A percentile compares a stretch with the other conserved stretches of the same genome.
Evolutionary conservation across 2,329 filamentous ascomycete species (phyloP).

Genomic region (Colletotrichum eremochloae): DNA sequence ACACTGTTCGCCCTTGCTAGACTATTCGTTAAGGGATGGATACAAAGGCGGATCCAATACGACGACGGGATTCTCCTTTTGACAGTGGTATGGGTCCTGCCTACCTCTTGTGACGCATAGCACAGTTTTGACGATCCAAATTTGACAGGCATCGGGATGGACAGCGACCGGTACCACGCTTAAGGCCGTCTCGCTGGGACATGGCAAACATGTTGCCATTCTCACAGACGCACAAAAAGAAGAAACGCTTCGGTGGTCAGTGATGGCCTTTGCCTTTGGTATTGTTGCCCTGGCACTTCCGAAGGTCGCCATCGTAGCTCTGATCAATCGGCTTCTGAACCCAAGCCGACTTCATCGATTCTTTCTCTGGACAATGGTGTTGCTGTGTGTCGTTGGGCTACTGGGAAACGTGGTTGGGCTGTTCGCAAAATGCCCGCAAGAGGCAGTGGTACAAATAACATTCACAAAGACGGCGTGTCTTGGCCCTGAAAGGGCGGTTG

Average conservation of each 20-base stretch:
- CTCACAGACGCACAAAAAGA: slow-evolving; percentile 49
- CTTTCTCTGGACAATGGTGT: slow-evolving; percentile 54
- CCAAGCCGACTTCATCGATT: slow-evolving; percentile 50
- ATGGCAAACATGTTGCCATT: slow-evolving; percentile 54
- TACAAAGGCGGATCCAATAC: slow-evolving; percentile 28
- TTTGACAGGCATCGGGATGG: slow-evolving; percentile 27
- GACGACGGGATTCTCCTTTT: slow-evolving; percentile 31
- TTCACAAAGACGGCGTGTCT: slow-evolving; percentile 53
- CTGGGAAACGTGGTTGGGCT: slow-evolving; percentile 55
- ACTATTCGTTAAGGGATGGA: slow-evolving; percentile 30
- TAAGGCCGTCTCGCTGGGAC: slow-evolving; percentile 52
- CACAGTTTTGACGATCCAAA: not conserved
- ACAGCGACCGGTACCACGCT: slow-evolving; percentile 29
- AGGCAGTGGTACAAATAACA: slow-evolving; percentile 54
- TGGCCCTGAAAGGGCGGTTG: slow-evolving; percentile 52
- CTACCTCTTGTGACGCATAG: not conserved
- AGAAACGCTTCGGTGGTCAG: slow-evolving; percentile 51
- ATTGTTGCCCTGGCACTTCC: slow-evolving; percentile 56
- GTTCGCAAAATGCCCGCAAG: slow-evolving; percentile 58
- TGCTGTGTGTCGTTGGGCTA: slow-evolving; percentile 48
- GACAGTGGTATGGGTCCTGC: slow-evolving; percentile 3
- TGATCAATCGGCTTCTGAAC: slow-evolving; percentile 55
- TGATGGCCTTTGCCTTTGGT: slow-evolving; percentile 54
- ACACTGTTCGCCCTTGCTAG: slow-evolving; percentile 29
- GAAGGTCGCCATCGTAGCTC: slow-evolving; percentile 56